These are phyloP conservation scores for Haplosporangium gracile DNA, from an alignment of 192 early-diverging fungal species.

Conservation along the genomic window DNA sequence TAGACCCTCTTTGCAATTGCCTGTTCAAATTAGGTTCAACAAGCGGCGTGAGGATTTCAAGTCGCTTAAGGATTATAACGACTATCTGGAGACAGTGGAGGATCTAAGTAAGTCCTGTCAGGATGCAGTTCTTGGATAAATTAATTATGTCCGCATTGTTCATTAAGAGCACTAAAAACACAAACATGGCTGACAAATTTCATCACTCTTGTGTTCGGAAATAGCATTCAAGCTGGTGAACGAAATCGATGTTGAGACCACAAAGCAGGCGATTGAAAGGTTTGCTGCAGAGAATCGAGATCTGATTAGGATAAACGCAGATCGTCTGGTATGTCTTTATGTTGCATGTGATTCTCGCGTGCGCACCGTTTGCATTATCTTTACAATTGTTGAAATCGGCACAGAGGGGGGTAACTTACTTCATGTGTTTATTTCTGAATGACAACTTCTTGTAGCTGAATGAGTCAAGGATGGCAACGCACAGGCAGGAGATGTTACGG, in stretches of 20 bases:
- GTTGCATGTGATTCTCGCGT: not conserved
- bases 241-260: slow-evolving; percentile 87
- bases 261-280: slow-evolving; percentile 79
- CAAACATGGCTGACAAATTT: not conserved
- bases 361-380: not conserved
- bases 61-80: slow-evolving; percentile 81
- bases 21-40: slow-evolving; percentile 73
- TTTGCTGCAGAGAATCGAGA: slow-evolving; percentile 87
- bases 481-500: slow-evolving; percentile 64
- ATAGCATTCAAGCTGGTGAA: slow-evolving; percentile 87
- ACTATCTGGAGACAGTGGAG: slow-evolving; percentile 94
- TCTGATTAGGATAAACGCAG: slow-evolving; percentile 78
- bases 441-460: slow-evolving; percentile 64
- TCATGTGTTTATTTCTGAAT: not conserved
- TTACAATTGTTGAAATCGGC: too few relatives aligned
- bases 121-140: not conserved
- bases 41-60: slow-evolving; percentile 93
- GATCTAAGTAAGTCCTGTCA: slow-evolving; percentile 73
- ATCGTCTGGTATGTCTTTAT: slow-evolving; percentile 65
- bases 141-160: not conserved
- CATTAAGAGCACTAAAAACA: not conserved
- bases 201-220: too few relatives aligned
- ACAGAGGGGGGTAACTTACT: too few relatives aligned
- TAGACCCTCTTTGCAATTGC: not conserved
- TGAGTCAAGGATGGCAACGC: slow-evolving; percentile 63